A percentile compares a stretch with the other conserved stretches of the same genome.
phyloP scores from a whole-genome alignment of 306 rosid genomes.

The Prunus persica region DNA sequence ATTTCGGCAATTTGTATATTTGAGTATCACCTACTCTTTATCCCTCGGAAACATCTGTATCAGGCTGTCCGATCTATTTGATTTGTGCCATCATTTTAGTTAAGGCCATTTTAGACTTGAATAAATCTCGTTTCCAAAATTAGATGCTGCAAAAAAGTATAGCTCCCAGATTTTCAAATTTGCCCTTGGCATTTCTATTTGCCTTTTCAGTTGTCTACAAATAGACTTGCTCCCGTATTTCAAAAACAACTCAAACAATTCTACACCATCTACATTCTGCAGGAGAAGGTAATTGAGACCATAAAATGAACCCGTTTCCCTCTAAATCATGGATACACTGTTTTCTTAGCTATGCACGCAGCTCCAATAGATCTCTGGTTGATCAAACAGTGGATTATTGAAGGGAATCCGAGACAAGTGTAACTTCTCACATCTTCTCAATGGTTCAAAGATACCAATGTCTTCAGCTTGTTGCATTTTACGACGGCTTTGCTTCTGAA shows the following conservation, averaged over 20 bases:
- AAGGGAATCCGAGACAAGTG: slow-evolving; percentile 50
- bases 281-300: background rate
- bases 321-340: background rate
- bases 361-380: slow-evolving; percentile 49
- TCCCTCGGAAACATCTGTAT: background rate
- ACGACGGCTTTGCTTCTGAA: slow-evolving; percentile 16
- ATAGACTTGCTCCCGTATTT: background rate
- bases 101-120: background rate
- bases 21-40: background rate
- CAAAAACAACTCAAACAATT: background rate
- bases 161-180: too few relatives aligned
- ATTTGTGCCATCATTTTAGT: background rate
- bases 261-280: background rate
- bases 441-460: slow-evolving; percentile 23
- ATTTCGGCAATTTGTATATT: slow-evolving; percentile 25
- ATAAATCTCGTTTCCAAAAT: too few relatives aligned
- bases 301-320: background rate
- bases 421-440: slow-evolving; percentile 40
- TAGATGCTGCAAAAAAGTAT: too few relatives aligned
- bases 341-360: slow-evolving; percentile 35
- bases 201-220: background rate
- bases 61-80: background rate
- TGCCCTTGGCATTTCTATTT: too few relatives aligned
- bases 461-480: background rate
- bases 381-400: slow-evolving; percentile 64